Base-by-base conservation (phyloP, 176 grass and related monocot genomes). In the Eleusine indica region DNA sequence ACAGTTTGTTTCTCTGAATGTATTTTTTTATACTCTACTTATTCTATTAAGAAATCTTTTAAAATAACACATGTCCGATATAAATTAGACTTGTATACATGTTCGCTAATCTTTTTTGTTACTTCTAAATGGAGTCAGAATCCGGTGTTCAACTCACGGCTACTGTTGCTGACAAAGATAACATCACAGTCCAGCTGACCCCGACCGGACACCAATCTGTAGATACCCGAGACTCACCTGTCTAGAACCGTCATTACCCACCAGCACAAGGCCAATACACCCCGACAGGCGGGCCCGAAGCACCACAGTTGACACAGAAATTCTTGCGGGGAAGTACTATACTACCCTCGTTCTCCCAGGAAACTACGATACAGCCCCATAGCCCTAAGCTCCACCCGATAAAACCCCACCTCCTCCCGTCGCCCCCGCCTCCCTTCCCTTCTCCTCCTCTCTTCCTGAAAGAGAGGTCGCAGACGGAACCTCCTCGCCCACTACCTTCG, bases 361-460 rank as follows among this genome's bases (percentile, higher is more conserved):
- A 35, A 90, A 90, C 70, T 54, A 87, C 84, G 13, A 64, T 41
- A 6, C 16, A 9, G 63, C 80, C 75, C 32, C 89, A 29, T 44
- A 84, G 89, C 89, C 89, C 89, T 87, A 90, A 71, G 80, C 54
- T 57, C 52, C 75, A 66, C 61, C 61, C 3, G 84, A 90, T 90
- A 90, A 90, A 90, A 84, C 70, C 84, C 84, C 84, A 75, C 75
- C 48, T 19, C 66, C 61, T 74, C 49, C 68, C 22, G 18, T 86
- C 80, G 54, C 75, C 54, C 75, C 9, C 75, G 69, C 84, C 75
- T 80, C 70, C 30, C 9, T 53, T 49, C 43, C 10, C 78, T 25
- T 42, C 67, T 7, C 48, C 71, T 56, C 61, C 71, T 56, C 64
- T 43, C 38, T 47, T 53, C 75, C 21, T 56, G 42, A 70, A 70